Percentiles rank a stretch among this genome's conserved stretches.
These are phyloP conservation scores for Mallotus repandus DNA, from an alignment of 441 rosid genomes.

Conservation along the genomic window DNA sequence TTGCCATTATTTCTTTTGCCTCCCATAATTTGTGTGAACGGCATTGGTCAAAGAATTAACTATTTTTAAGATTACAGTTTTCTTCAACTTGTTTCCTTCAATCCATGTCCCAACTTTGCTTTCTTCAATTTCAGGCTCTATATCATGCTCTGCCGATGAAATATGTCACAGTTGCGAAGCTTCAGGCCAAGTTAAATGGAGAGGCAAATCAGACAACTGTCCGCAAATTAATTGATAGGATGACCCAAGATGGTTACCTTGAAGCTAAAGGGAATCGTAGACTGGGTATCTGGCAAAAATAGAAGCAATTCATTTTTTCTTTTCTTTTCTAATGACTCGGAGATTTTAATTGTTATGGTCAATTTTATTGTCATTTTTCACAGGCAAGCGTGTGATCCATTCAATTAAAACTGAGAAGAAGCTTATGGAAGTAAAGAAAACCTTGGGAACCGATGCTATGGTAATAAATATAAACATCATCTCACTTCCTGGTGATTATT, in stretches of 20 bases:
- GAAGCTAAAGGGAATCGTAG: conserved; percentile 74
- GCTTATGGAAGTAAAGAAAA: conserved; percentile 72
- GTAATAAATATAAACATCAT: conserved; percentile 30
- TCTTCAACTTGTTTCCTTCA: background rate
- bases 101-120: conserved; percentile 17
- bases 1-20: background rate
- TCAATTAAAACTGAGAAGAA: conserved; percentile 61
- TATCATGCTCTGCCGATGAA: conserved; percentile 83
- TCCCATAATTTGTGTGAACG: background rate
- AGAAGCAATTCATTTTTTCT: conserved; percentile 11
- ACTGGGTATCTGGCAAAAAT: conserved; percentile 56
- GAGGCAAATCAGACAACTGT: conserved; percentile 64
- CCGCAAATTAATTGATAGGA: conserved; percentile 67
- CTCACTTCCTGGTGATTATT: background rate
- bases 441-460: conserved; percentile 50
- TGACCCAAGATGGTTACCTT: conserved; percentile 74
- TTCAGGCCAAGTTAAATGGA: conserved; percentile 70
- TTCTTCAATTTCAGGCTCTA: conserved; percentile 52
- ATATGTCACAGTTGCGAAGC: conserved; percentile 64
- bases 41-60: background rate
- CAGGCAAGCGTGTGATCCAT: conserved; percentile 86
- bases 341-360: background rate
- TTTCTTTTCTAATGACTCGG: background rate
- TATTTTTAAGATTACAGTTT: background rate
- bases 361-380: conserved; percentile 16